These are phyloP conservation scores for Pseudoneurospora amorphoporcata DNA, from an alignment of 495 filamentous ascomycete genomes.

Conservation along the genomic window DNA sequence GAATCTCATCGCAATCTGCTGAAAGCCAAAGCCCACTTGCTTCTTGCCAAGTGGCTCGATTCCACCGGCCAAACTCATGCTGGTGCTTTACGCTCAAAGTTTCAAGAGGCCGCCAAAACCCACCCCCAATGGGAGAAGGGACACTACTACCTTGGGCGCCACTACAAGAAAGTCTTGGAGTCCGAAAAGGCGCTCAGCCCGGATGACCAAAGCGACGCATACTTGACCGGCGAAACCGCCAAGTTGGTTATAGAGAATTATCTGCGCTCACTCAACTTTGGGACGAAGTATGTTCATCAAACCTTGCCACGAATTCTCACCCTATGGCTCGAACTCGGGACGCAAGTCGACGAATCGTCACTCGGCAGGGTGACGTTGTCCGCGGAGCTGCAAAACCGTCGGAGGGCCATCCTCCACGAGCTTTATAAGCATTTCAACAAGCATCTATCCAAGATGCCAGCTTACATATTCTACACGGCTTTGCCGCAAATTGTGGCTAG, in stretches of 20 bases:
- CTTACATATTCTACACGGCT: slow-evolving; percentile 84
- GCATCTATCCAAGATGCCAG: slow-evolving; percentile 62
- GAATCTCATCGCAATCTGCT: slow-evolving; percentile 44
- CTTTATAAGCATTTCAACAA: slow-evolving; percentile 66
- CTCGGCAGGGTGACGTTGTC: slow-evolving; percentile 55
- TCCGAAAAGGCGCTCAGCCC: slow-evolving; percentile 69
- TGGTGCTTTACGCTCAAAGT: slow-evolving; percentile 62
- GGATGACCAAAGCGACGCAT: slow-evolving; percentile 47
- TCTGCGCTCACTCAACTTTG: slow-evolving; percentile 71
- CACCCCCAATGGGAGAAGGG: slow-evolving; percentile 82
- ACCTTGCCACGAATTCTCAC: slow-evolving; percentile 84
- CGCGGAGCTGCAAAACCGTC: slow-evolving; percentile 44
- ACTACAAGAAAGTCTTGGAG: slow-evolving; percentile 94
- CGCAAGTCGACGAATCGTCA: slow-evolving; percentile 54
- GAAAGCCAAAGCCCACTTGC: slow-evolving; percentile 59
- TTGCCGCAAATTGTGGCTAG: slow-evolving; percentile 86
- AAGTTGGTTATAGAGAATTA: slow-evolving; percentile 92
- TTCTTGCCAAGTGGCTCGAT: slow-evolving; percentile 96
- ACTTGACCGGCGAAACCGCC: slow-evolving; percentile 64
- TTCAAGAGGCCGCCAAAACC: slow-evolving; percentile 57
- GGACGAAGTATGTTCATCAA: slow-evolving; percentile 90
- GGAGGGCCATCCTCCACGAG: slow-evolving; percentile 55
- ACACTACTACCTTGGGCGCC: slow-evolving; percentile 90
- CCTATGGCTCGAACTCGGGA: slow-evolving; percentile 86
- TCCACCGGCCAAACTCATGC: slow-evolving; percentile 82